A percentile compares a stretch with the other conserved stretches of the same genome.
Evolutionary conservation across 768 basidiomycete genomes (phyloP).

Genomic region (Suillus tomentosus): DNA sequence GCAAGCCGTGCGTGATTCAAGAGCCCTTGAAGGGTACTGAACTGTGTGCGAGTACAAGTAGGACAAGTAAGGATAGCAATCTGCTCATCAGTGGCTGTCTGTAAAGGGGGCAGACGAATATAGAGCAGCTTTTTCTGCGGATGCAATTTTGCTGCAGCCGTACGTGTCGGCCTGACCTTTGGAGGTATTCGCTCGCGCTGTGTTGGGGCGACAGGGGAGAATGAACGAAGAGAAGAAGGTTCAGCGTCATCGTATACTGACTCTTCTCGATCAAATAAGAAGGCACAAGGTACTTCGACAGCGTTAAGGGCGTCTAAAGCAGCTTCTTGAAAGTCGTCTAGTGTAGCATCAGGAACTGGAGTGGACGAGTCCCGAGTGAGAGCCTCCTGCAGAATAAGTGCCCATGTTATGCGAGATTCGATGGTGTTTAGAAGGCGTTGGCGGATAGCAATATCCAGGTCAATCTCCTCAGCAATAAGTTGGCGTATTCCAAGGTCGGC

Average conservation of each 20-base stretch:
- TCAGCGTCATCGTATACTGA: conserved; percentile 13
- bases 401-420: conserved; percentile 49
- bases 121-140: conserved; percentile 41
- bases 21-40: conserved; percentile 53
- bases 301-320: conserved; percentile 46
- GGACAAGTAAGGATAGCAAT: conserved; percentile 42
- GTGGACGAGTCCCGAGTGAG: conserved; percentile 24
- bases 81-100: conserved; percentile 27
- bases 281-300: conserved; percentile 40
- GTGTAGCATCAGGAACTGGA: conserved; percentile 15
- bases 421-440: conserved; percentile 43
- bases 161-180: conserved; percentile 31
- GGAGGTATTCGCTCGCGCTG: conserved; percentile 21
- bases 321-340: conserved; percentile 39
- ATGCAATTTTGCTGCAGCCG: conserved; percentile 26
- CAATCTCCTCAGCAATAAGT: conserved; percentile 39
- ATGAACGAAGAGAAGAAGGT: conserved; percentile 24
- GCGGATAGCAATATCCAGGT: conserved; percentile 45
- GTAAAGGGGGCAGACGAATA: conserved; percentile 36
- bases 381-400: conserved; percentile 40
- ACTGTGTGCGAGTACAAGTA: conserved; percentile 47
- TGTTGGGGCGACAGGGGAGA: conserved; percentile 21
- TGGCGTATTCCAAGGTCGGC: conserved; percentile 20
- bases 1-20: conserved; percentile 54
- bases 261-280: conserved; percentile 38